Evolutionary conservation across 768 basidiomycete genomes (phyloP).

Genomic region (Hypholoma sublateritium): DNA sequence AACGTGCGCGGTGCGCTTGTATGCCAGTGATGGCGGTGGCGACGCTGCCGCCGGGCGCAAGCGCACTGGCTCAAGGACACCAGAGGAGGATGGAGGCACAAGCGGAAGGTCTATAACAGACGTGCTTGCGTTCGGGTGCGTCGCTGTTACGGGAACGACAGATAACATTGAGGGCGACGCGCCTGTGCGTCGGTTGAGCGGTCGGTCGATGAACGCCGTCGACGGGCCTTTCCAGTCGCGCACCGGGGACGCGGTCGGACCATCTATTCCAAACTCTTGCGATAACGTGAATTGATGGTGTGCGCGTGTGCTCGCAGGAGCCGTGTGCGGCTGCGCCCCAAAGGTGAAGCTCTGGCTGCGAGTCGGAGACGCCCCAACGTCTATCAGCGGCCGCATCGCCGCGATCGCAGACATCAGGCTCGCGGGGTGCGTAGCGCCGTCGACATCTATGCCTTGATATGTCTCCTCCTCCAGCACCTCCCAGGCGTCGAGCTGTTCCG

Average conservation of each 20-base stretch:
- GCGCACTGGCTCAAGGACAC: constrained; percentile 31
- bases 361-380: constrained; percentile 22
- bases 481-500: constrained; percentile 42
- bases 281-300: background rate
- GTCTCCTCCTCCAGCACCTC: constrained; percentile 36
- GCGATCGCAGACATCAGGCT: constrained; percentile 28
- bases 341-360: constrained; percentile 28
- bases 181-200: constrained; percentile 16
- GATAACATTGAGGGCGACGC: constrained; percentile 4
- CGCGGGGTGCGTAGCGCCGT: constrained; percentile 17
- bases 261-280: background rate
- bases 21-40: constrained; percentile 16
- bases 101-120: background rate
- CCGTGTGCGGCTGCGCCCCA: constrained; percentile 16
- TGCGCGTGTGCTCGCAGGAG: constrained; percentile 3
- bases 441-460: constrained; percentile 10
- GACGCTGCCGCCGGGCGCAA: constrained; percentile 24
- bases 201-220: constrained; percentile 24
- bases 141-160: constrained; percentile 2
- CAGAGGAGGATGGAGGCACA: constrained; percentile 25
- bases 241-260: constrained; percentile 9
- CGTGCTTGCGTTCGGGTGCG: constrained; percentile 7
- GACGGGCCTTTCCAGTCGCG: constrained; percentile 28
- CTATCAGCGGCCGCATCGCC: constrained; percentile 15
- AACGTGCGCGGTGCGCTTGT: constrained; percentile 18